phyloP scores from a whole-genome alignment of 371 early-diverging fungal genomes.

The Zychaea mexicana region DNA sequence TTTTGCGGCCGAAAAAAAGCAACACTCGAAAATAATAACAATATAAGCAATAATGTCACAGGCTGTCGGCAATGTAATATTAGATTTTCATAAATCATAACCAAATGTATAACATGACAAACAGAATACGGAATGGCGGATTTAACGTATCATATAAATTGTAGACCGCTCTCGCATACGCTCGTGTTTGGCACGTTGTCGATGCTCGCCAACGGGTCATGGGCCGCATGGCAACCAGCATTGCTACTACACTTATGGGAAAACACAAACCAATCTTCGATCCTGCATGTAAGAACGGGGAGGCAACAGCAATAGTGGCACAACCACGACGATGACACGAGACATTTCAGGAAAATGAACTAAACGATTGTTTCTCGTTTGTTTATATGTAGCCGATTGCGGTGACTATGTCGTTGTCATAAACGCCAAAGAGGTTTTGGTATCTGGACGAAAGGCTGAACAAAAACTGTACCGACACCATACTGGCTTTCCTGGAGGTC shows the following conservation, averaged over 20 bases:
- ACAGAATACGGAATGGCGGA: neutral
- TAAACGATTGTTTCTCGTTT: neutral
- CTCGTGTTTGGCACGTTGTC: conserved; percentile 95
- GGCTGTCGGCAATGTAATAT: conserved; percentile 65
- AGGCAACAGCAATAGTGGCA: neutral
- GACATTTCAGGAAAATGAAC: neutral
- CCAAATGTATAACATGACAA: neutral
- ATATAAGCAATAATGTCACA: conserved; percentile 53
- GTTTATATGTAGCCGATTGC: conserved; percentile 79
- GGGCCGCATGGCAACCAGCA: conserved; percentile 85
- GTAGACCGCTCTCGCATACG: conserved; percentile 91
- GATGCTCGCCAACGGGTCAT: conserved; percentile 91
- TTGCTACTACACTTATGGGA: conserved; percentile 94
- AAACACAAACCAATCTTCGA: conserved; percentile 97
- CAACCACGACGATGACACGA: too few species aligned
- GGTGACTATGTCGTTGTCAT: conserved; percentile 98
- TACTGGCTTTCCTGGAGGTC: conserved; percentile 90
- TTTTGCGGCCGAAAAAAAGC: neutral
- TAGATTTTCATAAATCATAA: neutral
- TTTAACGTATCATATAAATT: neutral
- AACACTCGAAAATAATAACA: conserved; percentile 1
- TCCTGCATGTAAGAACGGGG: conserved; percentile 79
- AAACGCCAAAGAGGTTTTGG: conserved; percentile 83
- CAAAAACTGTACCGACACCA: conserved; percentile 93
- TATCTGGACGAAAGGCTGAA: conserved; percentile 87